Conservation (phyloP, 805 yeast species). For the Sugiyamaella valdiviana region DNA sequence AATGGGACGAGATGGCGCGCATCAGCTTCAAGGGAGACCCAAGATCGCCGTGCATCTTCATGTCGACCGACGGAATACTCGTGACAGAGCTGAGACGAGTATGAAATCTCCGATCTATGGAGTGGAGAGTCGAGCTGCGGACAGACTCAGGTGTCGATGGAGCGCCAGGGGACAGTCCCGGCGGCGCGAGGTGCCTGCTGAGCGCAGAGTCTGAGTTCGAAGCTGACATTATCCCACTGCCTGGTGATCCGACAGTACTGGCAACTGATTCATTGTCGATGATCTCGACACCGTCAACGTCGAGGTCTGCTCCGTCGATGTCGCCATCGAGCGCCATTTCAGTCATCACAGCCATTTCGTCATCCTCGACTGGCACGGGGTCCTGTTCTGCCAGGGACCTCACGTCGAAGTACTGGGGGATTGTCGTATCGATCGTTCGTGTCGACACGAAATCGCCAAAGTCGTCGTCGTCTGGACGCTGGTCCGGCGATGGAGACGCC, state of each 20-base stretch:
- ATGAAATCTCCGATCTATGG: conserved; percentile 18
- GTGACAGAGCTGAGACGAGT: conserved; percentile 18
- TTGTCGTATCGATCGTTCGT: neutral
- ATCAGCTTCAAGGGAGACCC: neutral
- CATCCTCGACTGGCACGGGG: conserved; percentile 2
- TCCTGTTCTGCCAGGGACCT: neutral
- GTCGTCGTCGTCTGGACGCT: neutral
- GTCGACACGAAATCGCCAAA: neutral
- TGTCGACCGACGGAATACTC: neutral
- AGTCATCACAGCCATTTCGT: neutral
- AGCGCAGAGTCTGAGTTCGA: neutral
- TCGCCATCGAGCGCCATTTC: neutral
- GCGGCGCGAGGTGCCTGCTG: neutral
- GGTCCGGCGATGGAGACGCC: no score
- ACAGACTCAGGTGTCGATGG: conserved; percentile 14
- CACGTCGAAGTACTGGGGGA: neutral
- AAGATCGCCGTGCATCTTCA: neutral
- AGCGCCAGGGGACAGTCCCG: conserved; percentile 1
- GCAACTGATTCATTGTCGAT: neutral
- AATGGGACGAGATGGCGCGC: neutral
- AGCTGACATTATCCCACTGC: neutral
- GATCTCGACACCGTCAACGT: neutral
- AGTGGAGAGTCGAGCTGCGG: conserved; percentile 10
- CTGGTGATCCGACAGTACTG: neutral
- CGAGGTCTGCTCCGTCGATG: neutral